A percentile compares a stretch with the other conserved stretches of the same genome.
phyloP scores from a whole-genome alignment of 768 basidiomycete genomes.

The Russula griseocarnosa region DNA sequence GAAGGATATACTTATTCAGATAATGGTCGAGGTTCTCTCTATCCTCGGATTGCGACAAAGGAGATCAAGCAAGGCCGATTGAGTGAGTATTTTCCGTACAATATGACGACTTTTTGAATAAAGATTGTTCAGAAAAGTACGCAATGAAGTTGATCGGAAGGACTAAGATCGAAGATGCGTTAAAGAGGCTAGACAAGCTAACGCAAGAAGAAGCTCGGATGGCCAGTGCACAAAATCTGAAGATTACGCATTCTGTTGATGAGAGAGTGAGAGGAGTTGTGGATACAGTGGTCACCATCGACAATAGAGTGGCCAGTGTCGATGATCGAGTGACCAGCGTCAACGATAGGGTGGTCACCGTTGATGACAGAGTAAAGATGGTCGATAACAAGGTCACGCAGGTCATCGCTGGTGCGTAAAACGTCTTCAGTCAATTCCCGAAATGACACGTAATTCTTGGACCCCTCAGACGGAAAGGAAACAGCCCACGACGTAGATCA shows the following conservation, averaged over 20 bases:
- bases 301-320: neutral
- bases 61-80: neutral
- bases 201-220: neutral
- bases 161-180: neutral
- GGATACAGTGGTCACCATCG: neutral
- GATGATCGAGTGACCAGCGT: neutral
- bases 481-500: neutral
- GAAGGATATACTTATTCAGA: neutral
- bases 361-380: neutral
- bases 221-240: neutral
- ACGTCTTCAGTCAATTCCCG: neutral
- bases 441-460: too few species aligned
- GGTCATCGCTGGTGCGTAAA: neutral
- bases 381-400: too few species aligned
- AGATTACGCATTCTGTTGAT: neutral
- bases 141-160: neutral
- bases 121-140: neutral
- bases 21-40: neutral
- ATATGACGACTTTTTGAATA: neutral
- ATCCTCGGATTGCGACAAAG: neutral
- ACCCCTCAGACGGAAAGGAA: neutral
- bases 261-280: neutral
- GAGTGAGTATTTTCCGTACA: neutral
- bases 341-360: neutral
- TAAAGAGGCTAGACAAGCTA: neutral